Evolutionary conservation across 306 rosid species (phyloP), one percentile per base, ranked within the genome.

Genomic region (Castanea crenata): DNA sequence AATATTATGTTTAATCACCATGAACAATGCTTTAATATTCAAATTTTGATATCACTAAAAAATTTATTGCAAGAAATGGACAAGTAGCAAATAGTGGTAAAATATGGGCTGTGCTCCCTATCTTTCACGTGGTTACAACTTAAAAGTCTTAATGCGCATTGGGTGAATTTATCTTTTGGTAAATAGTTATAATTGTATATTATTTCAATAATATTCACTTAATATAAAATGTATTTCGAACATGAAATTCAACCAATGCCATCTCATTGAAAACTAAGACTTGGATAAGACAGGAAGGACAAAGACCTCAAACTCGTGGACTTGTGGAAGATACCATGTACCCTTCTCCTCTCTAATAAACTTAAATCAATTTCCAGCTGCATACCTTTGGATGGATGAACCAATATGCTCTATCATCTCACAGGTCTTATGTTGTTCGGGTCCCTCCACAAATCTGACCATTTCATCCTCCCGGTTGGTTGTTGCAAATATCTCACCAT

Each of bases 391-490:
- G 77, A 90, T 90, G 41, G 97, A 87, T 58, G 93, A 90, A 82
- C 91, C 94, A 71, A 93, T 86, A 41, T 71, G 84, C 78, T 91
- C 93, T 74, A 91, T 88, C 97, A 93, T 90, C 81, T 85, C 85
- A 80, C 94, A 90, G 16, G 91, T 70, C 83, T 90, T 93, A 82
- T 91, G 88, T 76, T 93, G 93, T 67, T 93, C 97, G 55, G 93
- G 87, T 84, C 92, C 96, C 92, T 92, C 98, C 18, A 91, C 88
- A 84, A 93, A 93, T 83, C 97, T 91, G 59, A 91, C 95, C 97
- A 92, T 94, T 80, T 91, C 97, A 80, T 94, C 97, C 86, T 87
- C 92, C 65, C 89, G 92, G 83, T 92, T 92, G 65, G 92, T 94
- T 35, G 89, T 76, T 54, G 97, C 97, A 81, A 82, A 86, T 79